Base-by-base conservation (phyloP, 768 basidiomycete genomes). In the Trametes gibbosa region DNA sequence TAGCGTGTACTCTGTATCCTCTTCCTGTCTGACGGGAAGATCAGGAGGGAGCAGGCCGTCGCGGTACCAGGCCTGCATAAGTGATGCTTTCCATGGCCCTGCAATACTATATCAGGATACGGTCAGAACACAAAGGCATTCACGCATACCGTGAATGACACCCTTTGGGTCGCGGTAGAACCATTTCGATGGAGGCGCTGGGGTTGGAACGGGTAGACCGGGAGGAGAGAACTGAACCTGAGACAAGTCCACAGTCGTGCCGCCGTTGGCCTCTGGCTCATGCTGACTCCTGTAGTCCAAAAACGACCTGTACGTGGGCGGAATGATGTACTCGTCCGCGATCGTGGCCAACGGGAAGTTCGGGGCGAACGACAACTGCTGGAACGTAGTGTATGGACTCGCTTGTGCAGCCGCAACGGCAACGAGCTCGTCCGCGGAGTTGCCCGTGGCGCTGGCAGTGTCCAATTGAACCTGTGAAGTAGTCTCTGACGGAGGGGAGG, bases 1-100 rank as follows among this genome's bases (percentile, higher is more conserved):
- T 9, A 87, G 75, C 52, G 81, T 79, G 67, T 85, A 93, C 2
- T 83, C 84, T 0, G 75, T 66, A 40, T 92, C 91, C 65, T 87
- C 86, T 68, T 92, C 92, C 43, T 85, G 79, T 62, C 89, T 79
- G 14, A 93, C 85, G 3, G 92, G 92, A 8, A 94, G 81, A 67
- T 92, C 90, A 0, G 86, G 86, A 2, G 92, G 92, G 23, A 94
- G 77, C 19, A 92, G 71, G 9, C 89, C 89, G 61, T 94, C 92
- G 67, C 87, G 89, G 68, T 89, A 92, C 91, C 91, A 94, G 4
- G 85, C 82, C 68, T 93, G 90, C 91, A 94, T 94, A 46, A 92
- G 77, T 23, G 84, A 81, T n/a, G 88, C 79, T 68, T 89, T 90
- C 92, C 92, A 93, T 21, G 91, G 92, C 35, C 92, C 91, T 92